Evolutionary conservation across 805 yeast genomes (phyloP), one percentile per base, ranked within the genome.

Genomic region (Candida golubevii): DNA sequence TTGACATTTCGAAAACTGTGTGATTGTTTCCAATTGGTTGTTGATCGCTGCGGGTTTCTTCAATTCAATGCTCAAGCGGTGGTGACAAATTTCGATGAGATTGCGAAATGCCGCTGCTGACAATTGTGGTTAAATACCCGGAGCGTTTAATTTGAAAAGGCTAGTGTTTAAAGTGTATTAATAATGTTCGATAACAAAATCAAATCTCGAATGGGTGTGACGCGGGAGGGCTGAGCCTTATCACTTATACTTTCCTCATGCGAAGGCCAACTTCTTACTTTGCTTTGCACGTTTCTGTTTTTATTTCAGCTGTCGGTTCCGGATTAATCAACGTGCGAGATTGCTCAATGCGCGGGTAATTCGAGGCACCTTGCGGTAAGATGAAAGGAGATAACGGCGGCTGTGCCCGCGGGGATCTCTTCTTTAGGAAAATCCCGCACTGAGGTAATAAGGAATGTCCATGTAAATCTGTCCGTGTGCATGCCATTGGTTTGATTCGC

Each of bases 21-120:
- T 18, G 23, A 3, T 18, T 18, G 23, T 5, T 18, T 18, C 5
- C 23, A 18, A 18, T 18, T 18, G 28, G 36, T 15, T 4, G 36
- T 23, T 18, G 23, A 18, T 18, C 4, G 31, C 34, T 43, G 46
- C 39, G 46, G 42, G 38, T 27, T 15, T n/a, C 27, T 11, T 31
- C 23, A 35, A 32, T 34, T 26, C 30, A 38, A 14, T 26, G 23
- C 27, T 7, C 13, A 13, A 30, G 33, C 36, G 35, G 35, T 39
- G 37, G 46, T 42, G 42, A 38, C 29, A 28, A 35, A 13, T 23
- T 7, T 26, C 35, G 43, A 36, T 42, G 42, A 29, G 41, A 38
- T 38, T 36, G 38, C 41, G 44, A 35, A 32, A 33, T 32, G 18
- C 34, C 3, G 33, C 11, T 15, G 42, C 31, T 37, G 42, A 41